phyloP scores from a whole-genome alignment of 176 grass and related monocot species.

The Zea mays region DNA sequence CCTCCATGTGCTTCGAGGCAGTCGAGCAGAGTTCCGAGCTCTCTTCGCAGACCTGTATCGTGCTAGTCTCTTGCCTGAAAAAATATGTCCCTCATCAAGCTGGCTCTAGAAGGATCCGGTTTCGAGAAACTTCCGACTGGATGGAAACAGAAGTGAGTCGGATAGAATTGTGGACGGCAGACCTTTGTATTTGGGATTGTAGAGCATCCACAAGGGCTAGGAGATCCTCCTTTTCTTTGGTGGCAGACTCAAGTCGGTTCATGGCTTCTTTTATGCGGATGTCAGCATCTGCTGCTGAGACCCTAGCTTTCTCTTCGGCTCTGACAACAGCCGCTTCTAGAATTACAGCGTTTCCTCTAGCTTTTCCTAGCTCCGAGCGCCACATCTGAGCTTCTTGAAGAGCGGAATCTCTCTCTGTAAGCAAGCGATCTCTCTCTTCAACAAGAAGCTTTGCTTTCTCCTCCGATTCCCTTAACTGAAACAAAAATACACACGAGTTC shows the following conservation, averaged over 20 bases:
- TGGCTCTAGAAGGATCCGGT: constrained; percentile 9
- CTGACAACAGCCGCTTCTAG: constrained; percentile 90
- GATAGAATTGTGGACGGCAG: constrained; percentile 15
- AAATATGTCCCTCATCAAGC: constrained; percentile 21
- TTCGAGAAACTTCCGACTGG: neutral
- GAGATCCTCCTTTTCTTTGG: constrained; percentile 78
- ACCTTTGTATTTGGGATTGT: constrained; percentile 75
- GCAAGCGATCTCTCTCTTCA: constrained; percentile 69
- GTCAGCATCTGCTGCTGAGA: constrained; percentile 60
- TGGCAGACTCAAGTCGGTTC: constrained; percentile 54
- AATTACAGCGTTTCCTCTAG: constrained; percentile 89
- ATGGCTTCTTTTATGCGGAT: constrained; percentile 57
- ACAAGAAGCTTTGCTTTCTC: constrained; percentile 56
- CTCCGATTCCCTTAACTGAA: constrained; percentile 71
- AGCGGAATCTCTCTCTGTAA: constrained; percentile 77
- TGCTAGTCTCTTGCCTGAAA: constrained; percentile 75
- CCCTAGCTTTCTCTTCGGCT: constrained; percentile 87
- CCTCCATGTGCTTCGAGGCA: constrained; percentile 56
- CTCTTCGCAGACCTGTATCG: constrained; percentile 78
- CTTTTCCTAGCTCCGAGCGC: constrained; percentile 90
- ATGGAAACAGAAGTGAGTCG: neutral
- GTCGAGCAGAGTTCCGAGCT: constrained; percentile 60
- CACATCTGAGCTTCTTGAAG: constrained; percentile 87
- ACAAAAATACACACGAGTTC: constrained; percentile 33
- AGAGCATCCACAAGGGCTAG: constrained; percentile 60